Evolutionary conservation across 1,284 basidiomycete species (phyloP), one percentile per base, ranked within the genome.

Genomic region (Trametes polyzona): DNA sequence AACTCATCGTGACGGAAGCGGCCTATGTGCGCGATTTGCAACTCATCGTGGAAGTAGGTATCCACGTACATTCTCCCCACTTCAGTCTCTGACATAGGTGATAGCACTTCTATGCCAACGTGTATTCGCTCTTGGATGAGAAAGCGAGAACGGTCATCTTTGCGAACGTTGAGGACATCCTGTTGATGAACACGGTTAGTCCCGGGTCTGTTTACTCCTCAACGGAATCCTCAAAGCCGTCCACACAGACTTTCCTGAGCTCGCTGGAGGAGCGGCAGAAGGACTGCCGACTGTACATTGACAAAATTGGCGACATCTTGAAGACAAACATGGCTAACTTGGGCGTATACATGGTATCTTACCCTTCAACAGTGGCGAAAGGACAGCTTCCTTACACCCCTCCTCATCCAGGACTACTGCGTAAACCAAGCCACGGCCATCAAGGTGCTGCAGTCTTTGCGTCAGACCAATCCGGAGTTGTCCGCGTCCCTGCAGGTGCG

Each of bases 21-120:
- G 84, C 89, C 0, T 97, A 96, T 69, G 93, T 97, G 46, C 83
- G 92, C 23, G 93, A 96, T 71, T 71, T 97, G 41, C 95, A 97
- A 69, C 81, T 96, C 19, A 88, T 95, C 57, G 92, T 97, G 14
- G 90, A 93, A 81, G 93, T 92, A 59, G 44, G 76, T 56, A n/a
- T 11, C 30, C 43, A 32, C 30, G 33, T 47, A 2, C 4, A 36
- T 2, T 12, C 17, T 16, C 17, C 37, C 8, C 3, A 24, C 1
- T 7, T 17, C 16, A 16, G 14, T 43, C 36, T 16, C 39, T 43
- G 30, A 19, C 14, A 16, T 11, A 16, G 26, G 5, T 37, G 36
- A 3, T 51, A 88, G 83, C 77, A 91, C 14, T 98, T 96, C 74
- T 97, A 95, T 75, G 86, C 87, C 1, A 85, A 83, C 58, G 78